Evolutionary conservation across 208 protist species (phyloP), one percentile per base, ranked within the genome.

Genomic region (Borovskyia barvae): DNA sequence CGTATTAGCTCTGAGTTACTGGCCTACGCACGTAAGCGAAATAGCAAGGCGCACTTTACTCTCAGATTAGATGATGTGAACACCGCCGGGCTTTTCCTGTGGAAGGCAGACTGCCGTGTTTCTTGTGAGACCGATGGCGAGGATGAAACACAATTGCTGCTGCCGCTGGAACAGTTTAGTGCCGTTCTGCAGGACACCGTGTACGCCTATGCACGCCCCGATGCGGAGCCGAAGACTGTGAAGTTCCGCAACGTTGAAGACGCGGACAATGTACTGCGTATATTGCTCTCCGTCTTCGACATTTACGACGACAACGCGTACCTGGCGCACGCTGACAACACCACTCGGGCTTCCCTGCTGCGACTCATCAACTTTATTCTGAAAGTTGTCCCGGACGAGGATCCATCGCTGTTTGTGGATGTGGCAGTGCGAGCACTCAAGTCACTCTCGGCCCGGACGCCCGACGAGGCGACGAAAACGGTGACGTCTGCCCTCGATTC

Each of bases 251-350:
- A 77, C 51, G 50, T 79, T 43, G 84, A 90, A 49, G 84, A 93
- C 49, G 84, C 82, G 0, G 86, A 92, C 56, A 85, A 90, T 50
- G 89, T 95, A 73, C 69, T 93, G 30, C 86, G 86, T 39, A 70
- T 93, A 14, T 55, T 95, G 5, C 75, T 95, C 39, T 85, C 79
- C 25, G 72, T 72, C n/a, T 90, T 95, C 66, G 76, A 78, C 36
- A 74, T 95, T 37, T 95, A 95, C 56, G 80, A 93, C 20, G 90
- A 95, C 40, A 87, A 88, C 56, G 90, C 72, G 24, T 93, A 91
- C 74, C 72, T 95, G 6, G 72, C 85, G 8, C 85, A 93, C 68
- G 69, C 82, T 15, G 90, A 95, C 62, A 93, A 95, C 75, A 95
- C 86, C 26, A 91, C 86, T 25, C 83, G 90, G 1, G 75, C 65